Conservation (phyloP, 2,329 filamentous ascomycete species). For the Oidium heveae region DNA sequence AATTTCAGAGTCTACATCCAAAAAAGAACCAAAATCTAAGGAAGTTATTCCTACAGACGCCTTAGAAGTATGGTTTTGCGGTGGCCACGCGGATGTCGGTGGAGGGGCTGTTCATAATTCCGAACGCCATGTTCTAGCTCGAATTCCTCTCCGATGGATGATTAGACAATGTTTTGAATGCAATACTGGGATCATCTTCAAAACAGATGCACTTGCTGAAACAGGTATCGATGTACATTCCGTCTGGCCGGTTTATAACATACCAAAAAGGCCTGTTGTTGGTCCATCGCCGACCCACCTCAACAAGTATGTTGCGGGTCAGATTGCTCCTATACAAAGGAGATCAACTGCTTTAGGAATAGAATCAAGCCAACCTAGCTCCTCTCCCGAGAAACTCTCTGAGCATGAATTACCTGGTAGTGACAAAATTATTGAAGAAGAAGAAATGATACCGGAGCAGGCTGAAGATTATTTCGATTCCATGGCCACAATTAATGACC, state of each 20-base stretch:
- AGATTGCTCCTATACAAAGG: constrained; percentile 13
- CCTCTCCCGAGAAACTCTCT: background rate
- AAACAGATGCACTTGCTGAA: constrained; percentile 16
- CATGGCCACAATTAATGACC: constrained; percentile 18
- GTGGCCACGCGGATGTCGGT: constrained; percentile 20
- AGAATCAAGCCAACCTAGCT: background rate
- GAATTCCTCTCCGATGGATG: constrained; percentile 23
- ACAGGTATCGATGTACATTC: constrained; percentile 18
- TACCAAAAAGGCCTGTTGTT: constrained; percentile 11
- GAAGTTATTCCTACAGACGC: background rate
- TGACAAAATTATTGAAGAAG: background rate
- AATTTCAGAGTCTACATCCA: constrained; percentile 3
- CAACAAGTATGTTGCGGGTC: constrained; percentile 15
- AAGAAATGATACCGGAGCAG: constrained; percentile 15
- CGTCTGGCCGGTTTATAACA: constrained; percentile 17
- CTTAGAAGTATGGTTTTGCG: constrained; percentile 15
- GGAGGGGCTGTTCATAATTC: constrained; percentile 19
- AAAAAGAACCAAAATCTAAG: background rate
- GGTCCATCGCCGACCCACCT: constrained; percentile 16
- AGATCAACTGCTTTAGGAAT: constrained; percentile 13
- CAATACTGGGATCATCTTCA: constrained; percentile 20
- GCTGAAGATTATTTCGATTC: constrained; percentile 20
- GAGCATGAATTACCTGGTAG: background rate
- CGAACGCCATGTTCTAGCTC: constrained; percentile 18
- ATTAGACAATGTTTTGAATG: constrained; percentile 21